Base-by-base conservation (phyloP, 2,329 filamentous ascomycete species). In the Coniosporium tulheliwenetii region DNA sequence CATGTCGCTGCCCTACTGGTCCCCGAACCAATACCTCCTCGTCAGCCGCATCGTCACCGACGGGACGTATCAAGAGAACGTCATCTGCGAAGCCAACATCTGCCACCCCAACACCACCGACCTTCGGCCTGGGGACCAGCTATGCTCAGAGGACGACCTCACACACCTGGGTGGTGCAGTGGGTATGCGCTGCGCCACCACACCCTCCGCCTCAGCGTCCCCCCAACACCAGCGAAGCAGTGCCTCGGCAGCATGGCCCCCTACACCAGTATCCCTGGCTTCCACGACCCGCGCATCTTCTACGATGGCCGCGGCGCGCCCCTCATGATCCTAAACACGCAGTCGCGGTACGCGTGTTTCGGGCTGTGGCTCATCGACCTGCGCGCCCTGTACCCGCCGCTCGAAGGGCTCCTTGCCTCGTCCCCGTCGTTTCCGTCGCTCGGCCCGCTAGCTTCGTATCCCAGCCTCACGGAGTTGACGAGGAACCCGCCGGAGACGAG, bases 231-330 rank as follows among this genome's bases (percentile, higher is more conserved):
- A 9, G 55, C 59, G 10, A 51, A 59, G 40, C 50, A 49, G 31
- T 62, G 60, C 44, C 46, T 52, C 8, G 56, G 52, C 1, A 45
- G 46, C 13, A 59, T 56, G 43, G 48, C 48, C 31, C 45, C 48
- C 1, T 56, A 59, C 37, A 52, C 54, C 2, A 56, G 61, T 45
- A 59, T 63, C 35, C 53, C 58, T n/a, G 60, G 59, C 7, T 62
- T 63, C 42, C 60, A 63, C 44, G 60, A 63, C 47, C 60, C 60
- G 5, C 48, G 59, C n/a, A 47, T 61, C 15, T 61, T 63, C 39
- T 63, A 60, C 50, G 58, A 55, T 31, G 59, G 56, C 5, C 54
- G 55, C 41, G 60, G 60, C 1, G 60, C 62, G 43, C 59, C 58
- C 1, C 45, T 63, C 33, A 52, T 62, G 44, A 59, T 60, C 47